Percentiles rank a stretch among this genome's conserved stretches.
Conservation (phyloP, 2,329 filamentous ascomycete species). For the Aspergillus calidoustus region DNA sequence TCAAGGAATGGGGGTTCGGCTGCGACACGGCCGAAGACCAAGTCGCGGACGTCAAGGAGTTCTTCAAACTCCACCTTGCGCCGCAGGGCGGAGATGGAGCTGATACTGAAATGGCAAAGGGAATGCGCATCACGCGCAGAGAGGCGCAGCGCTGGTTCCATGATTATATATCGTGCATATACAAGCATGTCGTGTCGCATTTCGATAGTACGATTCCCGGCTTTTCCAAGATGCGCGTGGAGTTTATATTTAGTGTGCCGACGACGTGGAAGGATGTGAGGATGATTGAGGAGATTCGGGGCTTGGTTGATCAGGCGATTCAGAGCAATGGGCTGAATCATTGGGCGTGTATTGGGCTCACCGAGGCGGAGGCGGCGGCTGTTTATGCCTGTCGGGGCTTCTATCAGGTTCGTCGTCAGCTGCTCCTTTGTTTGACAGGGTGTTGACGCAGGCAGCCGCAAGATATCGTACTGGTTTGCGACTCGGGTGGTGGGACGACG, state of each 20-base stretch:
- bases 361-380: conserved; percentile 60
- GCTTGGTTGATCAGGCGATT: conserved; percentile 35
- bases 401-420: conserved; percentile 20
- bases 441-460: conserved; percentile 30
- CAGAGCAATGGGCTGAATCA: conserved; percentile 40
- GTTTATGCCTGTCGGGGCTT: conserved; percentile 50
- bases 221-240: conserved; percentile 35
- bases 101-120: not conserved
- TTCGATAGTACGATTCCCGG: conserved; percentile 32
- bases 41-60: conserved; percentile 33
- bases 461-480: conserved; percentile 55
- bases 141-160: conserved; percentile 35
- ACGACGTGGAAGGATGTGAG: conserved; percentile 47
- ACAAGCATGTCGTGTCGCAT: conserved; percentile 35
- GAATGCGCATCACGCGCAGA: conserved; percentile 26
- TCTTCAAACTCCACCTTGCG: conserved; percentile 45
- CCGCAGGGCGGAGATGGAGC: conserved; percentile 27
- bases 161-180: conserved; percentile 42
- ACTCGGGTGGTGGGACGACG: conserved; percentile 56
- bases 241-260: conserved; percentile 49
- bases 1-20: conserved; percentile 42
- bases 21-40: conserved; percentile 39
- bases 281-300: conserved; percentile 42
- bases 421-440: not conserved
- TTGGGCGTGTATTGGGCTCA: conserved; percentile 51